Evolutionary conservation across 352 stramenopile species (phyloP), one percentile per base, ranked within the genome.

Genomic region (Pythium biforme): DNA sequence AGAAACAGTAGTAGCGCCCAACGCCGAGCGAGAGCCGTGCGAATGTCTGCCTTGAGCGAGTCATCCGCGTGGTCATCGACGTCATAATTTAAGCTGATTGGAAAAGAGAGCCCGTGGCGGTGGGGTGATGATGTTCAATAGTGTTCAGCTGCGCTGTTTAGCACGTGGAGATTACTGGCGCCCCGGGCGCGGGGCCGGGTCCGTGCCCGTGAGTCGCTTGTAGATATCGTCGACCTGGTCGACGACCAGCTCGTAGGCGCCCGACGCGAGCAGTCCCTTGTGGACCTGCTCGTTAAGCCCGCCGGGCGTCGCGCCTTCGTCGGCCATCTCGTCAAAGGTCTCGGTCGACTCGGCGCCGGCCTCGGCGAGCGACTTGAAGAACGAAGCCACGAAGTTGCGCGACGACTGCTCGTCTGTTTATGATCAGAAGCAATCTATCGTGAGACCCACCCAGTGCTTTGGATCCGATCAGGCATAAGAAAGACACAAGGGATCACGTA

Each of bases 231-330:
- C 86, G 40, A 95, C 66, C 60, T 95, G 76, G 59, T 95, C 83
- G 19, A 87, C 71, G 37, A 95, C 75, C 11, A 92, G 77, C 40
- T 91, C 84, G 68, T 95, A 95, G 39, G 75, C 80, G 50, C 86
- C 86, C 47, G 80, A 83, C 51, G 68, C 70, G 41, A 77, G 59
- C 23, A 95, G 71, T 8, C 82, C 81, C 22, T 79, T 77, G 69
- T 95, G 86, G 43, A 92, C 85, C 61, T 95, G 86, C 59, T 92
- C 86, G 62, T 95, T 95, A 45, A 95, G 75, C 8, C 86, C 86
- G 25, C 86, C 83, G 6, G 86, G 73, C 37, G 86, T 95, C 26
- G 86, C 86, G 31, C 76, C 86, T 60, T 95, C 86, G 19, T 93
- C 77, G 11, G 83, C 83, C 86, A 95, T 95, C 37, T 91, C 86